Evolutionary conservation across 768 basidiomycete species (phyloP), one percentile per base, ranked within the genome.

Genomic region (Amanita phalloides): DNA sequence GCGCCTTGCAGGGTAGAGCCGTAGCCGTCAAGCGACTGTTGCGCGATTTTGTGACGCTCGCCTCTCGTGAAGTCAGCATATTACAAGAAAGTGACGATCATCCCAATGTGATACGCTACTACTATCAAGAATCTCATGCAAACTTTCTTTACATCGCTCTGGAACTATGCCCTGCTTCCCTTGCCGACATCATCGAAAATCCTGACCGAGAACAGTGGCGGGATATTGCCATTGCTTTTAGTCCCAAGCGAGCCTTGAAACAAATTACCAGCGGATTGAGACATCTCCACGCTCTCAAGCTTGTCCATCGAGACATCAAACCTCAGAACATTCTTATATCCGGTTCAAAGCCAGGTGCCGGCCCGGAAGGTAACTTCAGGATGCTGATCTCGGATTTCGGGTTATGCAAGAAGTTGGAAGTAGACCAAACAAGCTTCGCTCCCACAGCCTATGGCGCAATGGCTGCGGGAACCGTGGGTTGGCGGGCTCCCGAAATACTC

Each of bases 381-480:
- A 92, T 94, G 90, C 69, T 94, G 54, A 94, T 93, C 53, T 96
- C 93, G 1, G 96, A 99, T 68, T 98, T 99, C 63, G 96, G 96
- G 33, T 74, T 99, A 46, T 97, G 95, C 64, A 94, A 94, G 66
- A 92, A 89, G 64, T 75, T 98, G 42, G 94, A 97, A 57, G 71
- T 90, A 35, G 96, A 97, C 67, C 94, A 98, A 75, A 94, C 92
- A 47, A 93, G 90, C 61, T 98, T 98, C 66, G 69, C 92, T 57
- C 95, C 94, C 1, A 97, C 95, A 0, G 81, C 82, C 13, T 86
- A 94, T 61, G 91, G 95, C 5, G 79, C 86, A 30, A 81, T 89
- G 71, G 90, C 80, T 20, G 92, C 90, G 8, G 96, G 96, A 11
- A 95, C 94, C 0, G 86, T 94, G 17, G 96, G 96, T 1, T 99